Conservation (phyloP, 2,329 filamentous ascomycete genomes). For the Exophiala dermatitidis region DNA sequence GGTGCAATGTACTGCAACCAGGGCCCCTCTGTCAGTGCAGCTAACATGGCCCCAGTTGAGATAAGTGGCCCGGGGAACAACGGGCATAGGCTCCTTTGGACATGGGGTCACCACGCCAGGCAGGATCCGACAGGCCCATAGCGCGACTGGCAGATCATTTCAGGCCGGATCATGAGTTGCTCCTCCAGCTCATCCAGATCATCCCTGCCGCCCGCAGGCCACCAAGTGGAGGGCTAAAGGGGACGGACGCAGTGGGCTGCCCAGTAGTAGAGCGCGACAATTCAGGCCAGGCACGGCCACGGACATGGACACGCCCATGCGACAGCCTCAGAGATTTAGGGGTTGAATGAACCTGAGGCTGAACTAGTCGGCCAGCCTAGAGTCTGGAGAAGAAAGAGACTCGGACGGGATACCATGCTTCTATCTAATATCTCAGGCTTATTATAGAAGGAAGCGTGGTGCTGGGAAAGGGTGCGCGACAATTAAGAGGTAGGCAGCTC, state of each 20-base stretch:
- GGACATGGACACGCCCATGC: not conserved
- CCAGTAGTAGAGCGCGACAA: not conserved
- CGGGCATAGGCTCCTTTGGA: not conserved
- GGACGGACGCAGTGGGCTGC: not conserved
- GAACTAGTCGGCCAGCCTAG: not conserved
- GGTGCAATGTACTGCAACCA: not conserved
- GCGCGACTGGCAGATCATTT: not conserved
- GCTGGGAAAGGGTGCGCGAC: no score
- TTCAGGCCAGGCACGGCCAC: not conserved
- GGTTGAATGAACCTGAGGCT: not conserved
- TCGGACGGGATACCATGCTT: no score
- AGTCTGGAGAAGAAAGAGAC: no score
- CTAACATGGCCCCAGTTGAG: constrained; percentile 1
- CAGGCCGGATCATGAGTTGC: not conserved
- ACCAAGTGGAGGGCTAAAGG: not conserved
- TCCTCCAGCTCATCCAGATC: no score
- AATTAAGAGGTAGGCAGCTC: no score
- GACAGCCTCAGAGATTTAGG: not conserved
- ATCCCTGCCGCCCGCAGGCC: not conserved
- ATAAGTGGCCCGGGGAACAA: constrained; percentile 8
- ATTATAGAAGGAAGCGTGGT: no score
- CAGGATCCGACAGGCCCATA: not conserved
- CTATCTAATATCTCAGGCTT: no score
- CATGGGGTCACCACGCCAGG: not conserved
- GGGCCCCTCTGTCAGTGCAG: not conserved